phyloP scores from a whole-genome alignment of 2,329 filamentous ascomycete genomes.

The Colletotrichum chlorophyti region DNA sequence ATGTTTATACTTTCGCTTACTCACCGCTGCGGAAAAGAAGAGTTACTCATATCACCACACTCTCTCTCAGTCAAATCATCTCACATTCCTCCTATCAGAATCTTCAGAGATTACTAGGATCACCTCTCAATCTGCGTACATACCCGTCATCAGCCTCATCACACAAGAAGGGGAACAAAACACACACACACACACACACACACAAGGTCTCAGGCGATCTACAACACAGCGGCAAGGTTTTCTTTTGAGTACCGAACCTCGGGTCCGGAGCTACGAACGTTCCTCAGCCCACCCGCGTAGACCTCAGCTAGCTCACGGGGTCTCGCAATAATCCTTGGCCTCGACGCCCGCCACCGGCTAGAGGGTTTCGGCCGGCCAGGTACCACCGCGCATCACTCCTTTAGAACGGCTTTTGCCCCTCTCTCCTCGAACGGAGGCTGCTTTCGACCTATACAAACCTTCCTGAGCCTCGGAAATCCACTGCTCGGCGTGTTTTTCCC shows the following conservation, averaged over 20 bases:
- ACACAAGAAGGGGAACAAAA: too few species aligned
- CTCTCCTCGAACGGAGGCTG: slow-evolving; percentile 6
- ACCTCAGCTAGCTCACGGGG: slow-evolving; percentile 11
- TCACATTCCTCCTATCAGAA: slow-evolving; percentile 19
- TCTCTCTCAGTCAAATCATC: slow-evolving; percentile 6
- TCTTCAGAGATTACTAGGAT: slow-evolving; percentile 17
- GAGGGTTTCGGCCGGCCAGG: slow-evolving; percentile 21
- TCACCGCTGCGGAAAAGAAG: not conserved
- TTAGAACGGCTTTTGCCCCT: slow-evolving; percentile 22
- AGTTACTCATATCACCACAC: slow-evolving; percentile 3
- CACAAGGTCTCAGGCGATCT: slow-evolving; percentile 5
- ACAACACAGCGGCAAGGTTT: not conserved
- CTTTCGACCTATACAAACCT: slow-evolving; percentile 19
- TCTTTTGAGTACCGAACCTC: slow-evolving; percentile 2
- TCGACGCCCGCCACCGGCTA: slow-evolving; percentile 20
- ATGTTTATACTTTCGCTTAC: slow-evolving; percentile 16
- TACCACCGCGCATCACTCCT: slow-evolving; percentile 13
- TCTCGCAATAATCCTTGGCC: slow-evolving; percentile 21
- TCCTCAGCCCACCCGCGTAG: not conserved
- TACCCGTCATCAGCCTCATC: slow-evolving; percentile 10
- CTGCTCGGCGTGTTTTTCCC: slow-evolving; percentile 5
- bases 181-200: too few species aligned
- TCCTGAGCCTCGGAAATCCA: slow-evolving; percentile 15
- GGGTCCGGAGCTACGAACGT: slow-evolving; percentile 9
- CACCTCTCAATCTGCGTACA: slow-evolving; percentile 10